A percentile compares a stretch with the other conserved stretches of the same genome.
Evolutionary conservation across 1,284 basidiomycete species (phyloP).

Genomic region (Omphalotus olearius): DNA sequence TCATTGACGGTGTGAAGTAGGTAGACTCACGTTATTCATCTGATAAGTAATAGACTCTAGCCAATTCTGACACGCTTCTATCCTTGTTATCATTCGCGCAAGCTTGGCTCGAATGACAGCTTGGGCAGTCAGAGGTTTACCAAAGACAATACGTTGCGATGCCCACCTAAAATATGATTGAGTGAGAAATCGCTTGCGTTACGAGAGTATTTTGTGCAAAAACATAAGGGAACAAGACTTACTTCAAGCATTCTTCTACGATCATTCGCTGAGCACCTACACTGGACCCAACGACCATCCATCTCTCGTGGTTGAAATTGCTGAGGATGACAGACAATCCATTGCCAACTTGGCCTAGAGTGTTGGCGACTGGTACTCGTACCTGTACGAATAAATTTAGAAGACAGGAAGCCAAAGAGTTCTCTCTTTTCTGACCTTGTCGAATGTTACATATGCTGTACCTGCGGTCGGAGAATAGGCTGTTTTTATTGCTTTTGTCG

Average conservation of each 20-base stretch:
- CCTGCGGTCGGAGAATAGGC: slow-evolving; percentile 84
- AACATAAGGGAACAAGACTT: slow-evolving; percentile 20
- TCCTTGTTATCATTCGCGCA: slow-evolving; percentile 84
- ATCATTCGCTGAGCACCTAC: slow-evolving; percentile 68
- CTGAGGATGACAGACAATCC: slow-evolving; percentile 85
- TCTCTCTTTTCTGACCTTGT: slow-evolving; percentile 45
- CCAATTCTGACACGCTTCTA: slow-evolving; percentile 88
- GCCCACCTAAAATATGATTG: slow-evolving; percentile 57
- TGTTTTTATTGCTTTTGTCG: slow-evolving; percentile 90
- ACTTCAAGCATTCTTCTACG: slow-evolving; percentile 81
- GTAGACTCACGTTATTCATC: slow-evolving; percentile 68
- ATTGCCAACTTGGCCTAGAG: slow-evolving; percentile 81
- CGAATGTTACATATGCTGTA: slow-evolving; percentile 90
- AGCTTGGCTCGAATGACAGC: slow-evolving; percentile 90
- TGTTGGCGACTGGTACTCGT: slow-evolving; percentile 82
- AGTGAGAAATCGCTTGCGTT: slow-evolving; percentile 1
- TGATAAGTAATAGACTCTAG: slow-evolving; percentile 86
- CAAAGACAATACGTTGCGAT: slow-evolving; percentile 81
- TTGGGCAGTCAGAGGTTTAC: slow-evolving; percentile 85
- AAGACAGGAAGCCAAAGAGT: slow-evolving; percentile 21
- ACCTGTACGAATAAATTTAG: slow-evolving; percentile 19
- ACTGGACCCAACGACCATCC: slow-evolving; percentile 78
- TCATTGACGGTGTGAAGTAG: neutral
- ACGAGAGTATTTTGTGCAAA: neutral
- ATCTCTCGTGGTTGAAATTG: slow-evolving; percentile 84